phyloP scores from a whole-genome alignment of 2,329 filamentous ascomycete genomes.

The Exophiala viscosa region DNA sequence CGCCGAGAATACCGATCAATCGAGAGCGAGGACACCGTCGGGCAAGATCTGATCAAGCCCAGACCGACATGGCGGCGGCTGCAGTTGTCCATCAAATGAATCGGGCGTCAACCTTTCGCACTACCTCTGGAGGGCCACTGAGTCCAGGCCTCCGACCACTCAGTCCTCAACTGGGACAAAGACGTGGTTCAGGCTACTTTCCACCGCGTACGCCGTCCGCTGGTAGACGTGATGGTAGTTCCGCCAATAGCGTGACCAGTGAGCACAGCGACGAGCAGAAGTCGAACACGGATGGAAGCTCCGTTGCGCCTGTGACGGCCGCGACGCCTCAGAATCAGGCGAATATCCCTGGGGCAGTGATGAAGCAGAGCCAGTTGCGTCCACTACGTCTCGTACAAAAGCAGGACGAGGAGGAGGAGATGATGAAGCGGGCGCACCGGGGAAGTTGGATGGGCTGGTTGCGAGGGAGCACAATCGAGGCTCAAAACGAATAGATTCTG shows the following conservation, averaged over 20 bases:
- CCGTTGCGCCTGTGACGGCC: slow-evolving; percentile 29
- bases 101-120: slow-evolving; percentile 55
- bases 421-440: slow-evolving; percentile 44
- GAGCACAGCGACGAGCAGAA: slow-evolving; percentile 45
- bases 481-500: slow-evolving; percentile 29
- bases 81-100: slow-evolving; percentile 88
- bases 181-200: slow-evolving; percentile 59
- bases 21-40: slow-evolving; percentile 42
- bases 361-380: slow-evolving; percentile 69
- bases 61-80: slow-evolving; percentile 49
- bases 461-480: slow-evolving; percentile 21
- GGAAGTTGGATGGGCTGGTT: slow-evolving; percentile 48
- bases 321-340: slow-evolving; percentile 52
- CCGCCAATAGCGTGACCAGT: slow-evolving; percentile 53
- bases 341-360: slow-evolving; percentile 63
- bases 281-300: slow-evolving; percentile 49
- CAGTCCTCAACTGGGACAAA: slow-evolving; percentile 42
- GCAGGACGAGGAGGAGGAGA: slow-evolving; percentile 50
- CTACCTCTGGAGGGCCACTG: slow-evolving; percentile 52
- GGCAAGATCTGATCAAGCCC: slow-evolving; percentile 47
- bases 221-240: slow-evolving; percentile 61
- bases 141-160: slow-evolving; percentile 52
- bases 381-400: slow-evolving; percentile 86
- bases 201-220: slow-evolving; percentile 34
- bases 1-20: slow-evolving; percentile 46